These are phyloP conservation scores for Cornus florida DNA, from an alignment of 148 eudicot genomes.

Conservation along the genomic window DNA sequence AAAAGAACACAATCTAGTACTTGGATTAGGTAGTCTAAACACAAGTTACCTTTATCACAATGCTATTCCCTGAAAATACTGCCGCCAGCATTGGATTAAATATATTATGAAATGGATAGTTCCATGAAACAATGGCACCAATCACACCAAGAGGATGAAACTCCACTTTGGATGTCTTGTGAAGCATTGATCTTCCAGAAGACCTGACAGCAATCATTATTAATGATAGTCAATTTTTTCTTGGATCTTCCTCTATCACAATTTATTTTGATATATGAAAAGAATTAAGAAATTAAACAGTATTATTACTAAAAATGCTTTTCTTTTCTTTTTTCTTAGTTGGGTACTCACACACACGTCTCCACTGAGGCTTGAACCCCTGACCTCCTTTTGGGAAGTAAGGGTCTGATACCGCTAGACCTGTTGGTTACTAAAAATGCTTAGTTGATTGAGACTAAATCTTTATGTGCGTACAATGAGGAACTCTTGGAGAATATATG, in stretches of 20 bases:
- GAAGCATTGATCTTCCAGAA: constrained; percentile 96
- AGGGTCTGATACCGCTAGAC: too few relatives aligned
- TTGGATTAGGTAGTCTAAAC: neutral
- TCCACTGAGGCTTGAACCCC: too few relatives aligned
- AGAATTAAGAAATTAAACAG: neutral
- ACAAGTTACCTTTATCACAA: constrained; percentile 78
- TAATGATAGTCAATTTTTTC: constrained; percentile 5
- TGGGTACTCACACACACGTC: too few relatives aligned
- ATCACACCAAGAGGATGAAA: constrained; percentile 92
- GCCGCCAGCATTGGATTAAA: constrained; percentile 98
- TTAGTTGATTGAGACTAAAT: neutral
- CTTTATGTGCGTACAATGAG: neutral
- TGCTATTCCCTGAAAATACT: constrained; percentile 89
- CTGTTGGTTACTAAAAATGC: neutral
- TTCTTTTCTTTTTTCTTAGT: too few relatives aligned
- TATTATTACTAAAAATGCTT: neutral
- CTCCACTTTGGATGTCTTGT: constrained; percentile 89
- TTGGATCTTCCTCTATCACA: neutral
- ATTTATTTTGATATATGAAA: neutral
- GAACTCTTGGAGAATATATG: neutral
- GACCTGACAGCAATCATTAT: constrained; percentile 48
- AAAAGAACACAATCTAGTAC: neutral
- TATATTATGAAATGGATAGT: constrained; percentile 94
- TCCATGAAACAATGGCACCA: constrained; percentile 99
- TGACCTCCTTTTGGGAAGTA: too few relatives aligned